Percentiles rank a stretch among this genome's conserved stretches.
Conservation (phyloP, 257 asterid species). For the Mentha longifolia region DNA sequence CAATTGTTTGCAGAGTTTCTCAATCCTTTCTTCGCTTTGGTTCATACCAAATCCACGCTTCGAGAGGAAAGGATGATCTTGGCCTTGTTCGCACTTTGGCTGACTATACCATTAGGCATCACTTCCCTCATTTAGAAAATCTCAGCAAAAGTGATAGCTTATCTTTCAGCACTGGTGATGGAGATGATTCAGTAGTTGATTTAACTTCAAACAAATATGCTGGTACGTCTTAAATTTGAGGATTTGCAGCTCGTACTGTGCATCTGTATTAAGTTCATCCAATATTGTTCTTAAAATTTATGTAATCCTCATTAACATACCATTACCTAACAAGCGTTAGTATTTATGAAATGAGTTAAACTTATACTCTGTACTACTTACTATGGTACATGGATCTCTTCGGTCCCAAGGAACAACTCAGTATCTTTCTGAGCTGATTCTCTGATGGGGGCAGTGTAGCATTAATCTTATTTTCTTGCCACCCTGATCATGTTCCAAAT, state of each 20-base stretch:
- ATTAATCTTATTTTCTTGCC: conserved; percentile 1
- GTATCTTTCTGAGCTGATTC: background rate
- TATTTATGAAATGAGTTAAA: background rate
- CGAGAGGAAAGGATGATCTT: conserved; percentile 78
- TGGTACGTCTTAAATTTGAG: conserved; percentile 47
- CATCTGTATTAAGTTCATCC: conserved; percentile 2
- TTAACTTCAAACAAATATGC: conserved; percentile 96
- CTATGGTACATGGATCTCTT: conserved; percentile 9
- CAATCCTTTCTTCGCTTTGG: conserved; percentile 96
- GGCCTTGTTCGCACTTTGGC: conserved; percentile 79
- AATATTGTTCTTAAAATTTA: background rate
- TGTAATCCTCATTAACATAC: conserved; percentile 4
- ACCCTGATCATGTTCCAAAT: conserved; percentile 2
- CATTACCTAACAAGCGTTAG: background rate
- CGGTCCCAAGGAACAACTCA: background rate
- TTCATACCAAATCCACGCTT: conserved; percentile 92
- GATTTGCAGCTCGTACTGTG: conserved; percentile 19
- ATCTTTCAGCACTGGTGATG: conserved; percentile 86
- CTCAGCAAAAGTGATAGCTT: conserved; percentile 77
- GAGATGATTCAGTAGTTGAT: conserved; percentile 83
- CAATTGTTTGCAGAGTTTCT: conserved; percentile 93
- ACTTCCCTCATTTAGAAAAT: conserved; percentile 84
- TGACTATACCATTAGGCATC: conserved; percentile 83
- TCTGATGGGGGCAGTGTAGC: background rate
- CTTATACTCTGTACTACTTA: background rate